Evolutionary conservation across 148 eudicot species (phyloP).

Genomic region (Euryodendron excelsum): DNA sequence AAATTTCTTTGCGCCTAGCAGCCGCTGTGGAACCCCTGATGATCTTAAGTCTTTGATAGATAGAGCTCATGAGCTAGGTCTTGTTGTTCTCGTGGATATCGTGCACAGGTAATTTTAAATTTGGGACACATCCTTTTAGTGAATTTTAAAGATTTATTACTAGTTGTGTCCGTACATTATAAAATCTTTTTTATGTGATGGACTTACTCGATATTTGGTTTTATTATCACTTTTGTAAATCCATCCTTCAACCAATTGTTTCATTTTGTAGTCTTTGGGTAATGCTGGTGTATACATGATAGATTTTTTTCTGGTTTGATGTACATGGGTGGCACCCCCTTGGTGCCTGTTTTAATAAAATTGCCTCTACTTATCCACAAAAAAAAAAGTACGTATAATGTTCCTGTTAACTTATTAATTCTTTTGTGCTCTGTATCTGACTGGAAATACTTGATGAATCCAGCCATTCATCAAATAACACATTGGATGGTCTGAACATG

Average conservation of each 20-base stretch:
- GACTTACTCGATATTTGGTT: not conserved
- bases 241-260: too few relatives aligned
- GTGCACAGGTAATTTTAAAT: constrained; percentile 75
- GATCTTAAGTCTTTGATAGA: constrained; percentile 96
- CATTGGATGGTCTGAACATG: constrained; percentile 91
- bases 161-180: not conserved
- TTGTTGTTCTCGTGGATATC: constrained; percentile 95
- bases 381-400: too few relatives aligned
- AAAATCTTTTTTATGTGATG: not conserved
- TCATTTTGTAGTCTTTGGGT: too few relatives aligned
- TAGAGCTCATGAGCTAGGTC: constrained; percentile 95
- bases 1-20: constrained; percentile 97
- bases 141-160: not conserved
- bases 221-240: too few relatives aligned
- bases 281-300: too few relatives aligned
- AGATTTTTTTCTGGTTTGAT: too few relatives aligned
- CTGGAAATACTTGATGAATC: constrained; percentile 24
- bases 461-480: constrained; percentile 93
- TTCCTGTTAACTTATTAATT: too few relatives aligned
- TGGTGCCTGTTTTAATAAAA: too few relatives aligned
- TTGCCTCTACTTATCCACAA: too few relatives aligned
- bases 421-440: too few relatives aligned
- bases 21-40: constrained; percentile 98
- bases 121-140: not conserved
- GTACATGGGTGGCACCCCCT: too few relatives aligned